A percentile compares a stretch with the other conserved stretches of the same genome.
These are phyloP conservation scores for Peronosclerospora sorghi DNA, from an alignment of 352 stramenopile species.

Conservation along the genomic window DNA sequence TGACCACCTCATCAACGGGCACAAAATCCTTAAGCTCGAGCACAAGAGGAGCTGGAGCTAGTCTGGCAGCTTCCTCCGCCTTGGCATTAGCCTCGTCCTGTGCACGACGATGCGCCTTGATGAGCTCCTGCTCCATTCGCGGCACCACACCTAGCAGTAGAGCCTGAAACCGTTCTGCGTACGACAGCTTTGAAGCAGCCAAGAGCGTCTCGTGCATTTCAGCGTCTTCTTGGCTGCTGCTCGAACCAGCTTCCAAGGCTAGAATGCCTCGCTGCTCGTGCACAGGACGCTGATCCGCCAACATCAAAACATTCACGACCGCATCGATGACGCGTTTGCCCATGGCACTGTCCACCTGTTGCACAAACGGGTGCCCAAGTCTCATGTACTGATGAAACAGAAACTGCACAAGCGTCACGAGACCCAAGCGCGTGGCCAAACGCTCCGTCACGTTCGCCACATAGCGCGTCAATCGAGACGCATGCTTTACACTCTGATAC, in stretches of 20 bases:
- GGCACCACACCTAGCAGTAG: conserved; percentile 39
- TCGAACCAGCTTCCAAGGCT: conserved; percentile 17
- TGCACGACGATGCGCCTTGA: conserved; percentile 15
- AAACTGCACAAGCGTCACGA: conserved; percentile 28
- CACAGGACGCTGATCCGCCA: conserved; percentile 25
- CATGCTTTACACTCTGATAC: conserved; percentile 43
- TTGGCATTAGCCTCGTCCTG: conserved; percentile 3
- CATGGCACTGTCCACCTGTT: conserved; percentile 51
- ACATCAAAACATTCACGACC: conserved; percentile 38
- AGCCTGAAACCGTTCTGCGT: conserved; percentile 40
- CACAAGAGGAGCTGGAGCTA: conserved; percentile 17
- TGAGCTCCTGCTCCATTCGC: conserved; percentile 25
- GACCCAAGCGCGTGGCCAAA: conserved; percentile 27
- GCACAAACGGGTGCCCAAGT: conserved; percentile 36
- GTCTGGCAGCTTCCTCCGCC: conserved; percentile 5
- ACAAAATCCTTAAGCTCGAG: conserved; percentile 69
- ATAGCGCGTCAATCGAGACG: conserved; percentile 32
- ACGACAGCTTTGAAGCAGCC: conserved; percentile 25
- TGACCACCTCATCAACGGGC: conserved; percentile 36
- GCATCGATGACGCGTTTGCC: conserved; percentile 43
- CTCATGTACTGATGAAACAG: conserved; percentile 50
- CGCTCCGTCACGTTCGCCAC: conserved; percentile 39
- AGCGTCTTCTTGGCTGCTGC: neutral
- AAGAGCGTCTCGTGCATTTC: neutral
- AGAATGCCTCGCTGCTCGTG: conserved; percentile 8